Conservation (phyloP, 345 rosid species). For the Boechera stricta region DNA sequence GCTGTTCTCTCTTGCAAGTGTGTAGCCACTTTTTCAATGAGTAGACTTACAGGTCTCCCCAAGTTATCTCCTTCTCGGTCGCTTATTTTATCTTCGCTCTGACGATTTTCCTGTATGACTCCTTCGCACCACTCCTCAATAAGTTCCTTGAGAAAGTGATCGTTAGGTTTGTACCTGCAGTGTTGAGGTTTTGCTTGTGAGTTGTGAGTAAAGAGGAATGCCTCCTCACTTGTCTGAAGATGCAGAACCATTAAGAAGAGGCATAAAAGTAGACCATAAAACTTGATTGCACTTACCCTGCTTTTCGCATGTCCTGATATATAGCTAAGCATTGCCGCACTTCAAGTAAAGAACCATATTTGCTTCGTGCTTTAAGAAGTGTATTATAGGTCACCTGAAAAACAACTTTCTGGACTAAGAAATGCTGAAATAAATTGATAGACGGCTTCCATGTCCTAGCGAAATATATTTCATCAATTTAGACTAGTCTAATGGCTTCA, state of each 20-base stretch:
- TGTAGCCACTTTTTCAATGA: constrained; percentile 80
- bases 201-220: constrained; percentile 30
- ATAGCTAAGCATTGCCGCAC: constrained; percentile 86
- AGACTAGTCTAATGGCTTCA: constrained; percentile 9
- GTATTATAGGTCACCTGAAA: constrained; percentile 89
- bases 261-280: constrained; percentile 13
- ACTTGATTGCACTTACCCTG: constrained; percentile 64
- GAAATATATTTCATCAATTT: not conserved
- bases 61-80: constrained; percentile 49
- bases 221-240: constrained; percentile 4
- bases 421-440: constrained; percentile 12
- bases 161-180: constrained; percentile 81
- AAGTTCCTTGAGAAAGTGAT: constrained; percentile 78
- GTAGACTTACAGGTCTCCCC: constrained; percentile 59
- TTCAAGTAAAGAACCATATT: constrained; percentile 82
- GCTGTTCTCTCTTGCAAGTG: constrained; percentile 63
- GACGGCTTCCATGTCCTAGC: not conserved
- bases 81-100: constrained; percentile 45
- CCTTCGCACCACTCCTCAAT: constrained; percentile 99
- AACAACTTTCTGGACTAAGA: constrained; percentile 36
- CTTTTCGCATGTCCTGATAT: constrained; percentile 90
- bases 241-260: constrained; percentile 23
- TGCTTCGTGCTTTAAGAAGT: constrained; percentile 76
- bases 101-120: constrained; percentile 62
- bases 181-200: constrained; percentile 33